Percentiles rank a stretch among this genome's conserved stretches.
Evolutionary conservation across 768 basidiomycete species (phyloP).

Genomic region (Leucosporidium creatinivorum): DNA sequence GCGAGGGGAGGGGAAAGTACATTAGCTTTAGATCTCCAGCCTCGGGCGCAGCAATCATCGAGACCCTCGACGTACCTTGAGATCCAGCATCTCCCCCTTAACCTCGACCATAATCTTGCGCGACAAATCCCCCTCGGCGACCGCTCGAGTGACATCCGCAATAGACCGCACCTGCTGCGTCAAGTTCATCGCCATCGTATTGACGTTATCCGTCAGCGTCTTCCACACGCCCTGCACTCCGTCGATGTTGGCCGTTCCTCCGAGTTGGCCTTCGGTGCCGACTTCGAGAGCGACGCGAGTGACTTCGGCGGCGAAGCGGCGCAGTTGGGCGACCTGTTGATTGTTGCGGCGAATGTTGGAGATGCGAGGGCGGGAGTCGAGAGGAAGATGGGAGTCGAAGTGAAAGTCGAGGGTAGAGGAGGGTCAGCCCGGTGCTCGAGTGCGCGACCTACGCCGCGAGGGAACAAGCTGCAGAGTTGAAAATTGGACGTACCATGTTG

Average conservation of each 20-base stretch:
- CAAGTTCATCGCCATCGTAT: slow-evolving; percentile 48
- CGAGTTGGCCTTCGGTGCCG: slow-evolving; percentile 46
- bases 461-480: too few relatives aligned
- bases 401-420: too few relatives aligned
- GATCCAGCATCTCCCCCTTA: slow-evolving; percentile 84
- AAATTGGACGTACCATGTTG: slow-evolving; percentile 64
- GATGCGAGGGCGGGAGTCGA: too few relatives aligned
- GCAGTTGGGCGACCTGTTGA: slow-evolving; percentile 48
- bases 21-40: too few relatives aligned
- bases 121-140: slow-evolving; percentile 74
- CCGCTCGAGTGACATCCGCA: slow-evolving; percentile 91
- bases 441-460: too few relatives aligned
- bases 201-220: slow-evolving; percentile 80
- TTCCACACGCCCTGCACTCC: slow-evolving; percentile 92
- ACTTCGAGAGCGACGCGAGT: slow-evolving; percentile 47
- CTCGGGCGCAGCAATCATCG: too few relatives aligned
- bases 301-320: slow-evolving; percentile 46
- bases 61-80: slow-evolving; percentile 44
- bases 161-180: slow-evolving; percentile 64
- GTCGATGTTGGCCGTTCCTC: slow-evolving; percentile 81
- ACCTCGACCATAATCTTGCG: slow-evolving; percentile 86
- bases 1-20: not conserved
- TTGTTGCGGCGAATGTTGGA: too few relatives aligned
- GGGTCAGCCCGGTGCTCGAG: too few relatives aligned
- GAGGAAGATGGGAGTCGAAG: too few relatives aligned